These are phyloP conservation scores for Ascoidea tarda DNA, from an alignment of 805 yeast genomes.

Conservation along the genomic window DNA sequence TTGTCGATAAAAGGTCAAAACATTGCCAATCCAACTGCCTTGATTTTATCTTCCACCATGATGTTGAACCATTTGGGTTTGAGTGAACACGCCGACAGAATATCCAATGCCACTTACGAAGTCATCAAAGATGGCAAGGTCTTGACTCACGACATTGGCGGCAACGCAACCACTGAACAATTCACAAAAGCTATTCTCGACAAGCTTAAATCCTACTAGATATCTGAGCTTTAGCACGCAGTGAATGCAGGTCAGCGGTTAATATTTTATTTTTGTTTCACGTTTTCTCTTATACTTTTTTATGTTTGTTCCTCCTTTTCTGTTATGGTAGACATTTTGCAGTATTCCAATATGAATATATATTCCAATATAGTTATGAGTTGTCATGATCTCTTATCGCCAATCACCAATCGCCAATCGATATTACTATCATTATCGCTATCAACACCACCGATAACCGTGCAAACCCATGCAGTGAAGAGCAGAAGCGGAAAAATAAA, in stretches of 20 bases:
- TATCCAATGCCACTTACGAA: conserved; percentile 77
- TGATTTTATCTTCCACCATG: conserved; percentile 85
- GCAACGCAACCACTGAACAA: conserved; percentile 78
- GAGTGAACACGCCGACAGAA: conserved; percentile 70
- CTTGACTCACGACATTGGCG: conserved; percentile 87
- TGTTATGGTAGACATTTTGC: no score
- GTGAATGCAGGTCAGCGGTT: background rate
- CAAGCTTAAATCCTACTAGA: conserved; percentile 26
- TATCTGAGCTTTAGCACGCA: conserved; percentile 14
- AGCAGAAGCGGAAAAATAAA: no score
- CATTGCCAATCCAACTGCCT: conserved; percentile 96
- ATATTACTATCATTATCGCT: no score
- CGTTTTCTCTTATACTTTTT: background rate
- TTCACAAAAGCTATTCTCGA: conserved; percentile 84
- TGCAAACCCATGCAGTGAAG: no score
- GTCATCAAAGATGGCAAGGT: conserved; percentile 81
- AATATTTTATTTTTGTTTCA: background rate
- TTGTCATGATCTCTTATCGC: no score
- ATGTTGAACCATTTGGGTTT: conserved; percentile 92
- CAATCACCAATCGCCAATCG: no score
- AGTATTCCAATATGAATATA: no score
- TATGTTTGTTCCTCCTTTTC: background rate
- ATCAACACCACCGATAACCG: no score
- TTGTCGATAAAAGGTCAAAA: conserved; percentile 89
- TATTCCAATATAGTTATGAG: no score